Base-by-base conservation (phyloP, 202 grass and related monocot species). In the Alloteropsis angusta region DNA sequence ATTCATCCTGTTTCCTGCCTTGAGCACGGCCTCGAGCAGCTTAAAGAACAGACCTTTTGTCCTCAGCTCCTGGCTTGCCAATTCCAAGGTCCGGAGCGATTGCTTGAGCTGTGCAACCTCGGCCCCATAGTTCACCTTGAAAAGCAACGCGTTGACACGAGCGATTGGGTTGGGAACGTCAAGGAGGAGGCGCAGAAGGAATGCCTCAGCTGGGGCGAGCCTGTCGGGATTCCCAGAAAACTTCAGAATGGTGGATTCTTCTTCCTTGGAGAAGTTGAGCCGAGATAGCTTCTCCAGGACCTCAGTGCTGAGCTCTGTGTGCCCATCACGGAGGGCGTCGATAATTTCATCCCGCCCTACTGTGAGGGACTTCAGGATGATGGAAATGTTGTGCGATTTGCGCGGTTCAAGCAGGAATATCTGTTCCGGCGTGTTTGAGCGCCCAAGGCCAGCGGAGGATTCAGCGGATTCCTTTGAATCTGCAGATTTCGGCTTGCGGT, bases 1-100 rank as follows among this genome's bases (percentile, higher is more conserved):
- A 36, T 99, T 99, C 92, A 99, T 96, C 71, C 92, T 77, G 23
- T 99, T 99, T 35, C 96, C 96, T 15, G 96, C 96, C 86, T 99
- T 99, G 67, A 99, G 90, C 45, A 99, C 92, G 6, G 92, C 90
- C 86, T 99, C 96, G 0, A 99, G 88, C 46, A 99, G 86, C 58
- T 99, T 99, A 34, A 93, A 82, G 92, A 99, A 99, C 17, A 93
- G 84, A 4, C 84, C 84, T 75, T 76, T 91, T 1, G 80, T 90
- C 84, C 86, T 92, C 57, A 99, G 53, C 60, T 99, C 96, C 86
- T 92, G 89, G 84, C 96, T 93, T 1, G 96, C 96, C 39, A 79
- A 58, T 32, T 99, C 86, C 32, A 99, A 54, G 1, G 75, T 88
- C 39, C 75, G 75, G 12, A 95, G 86, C 1, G 88, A 89, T 25